Evolutionary conservation across 2,329 filamentous ascomycete genomes (phyloP), one percentile per base, ranked within the genome.

Genomic region (Aureobasidium sp.): DNA sequence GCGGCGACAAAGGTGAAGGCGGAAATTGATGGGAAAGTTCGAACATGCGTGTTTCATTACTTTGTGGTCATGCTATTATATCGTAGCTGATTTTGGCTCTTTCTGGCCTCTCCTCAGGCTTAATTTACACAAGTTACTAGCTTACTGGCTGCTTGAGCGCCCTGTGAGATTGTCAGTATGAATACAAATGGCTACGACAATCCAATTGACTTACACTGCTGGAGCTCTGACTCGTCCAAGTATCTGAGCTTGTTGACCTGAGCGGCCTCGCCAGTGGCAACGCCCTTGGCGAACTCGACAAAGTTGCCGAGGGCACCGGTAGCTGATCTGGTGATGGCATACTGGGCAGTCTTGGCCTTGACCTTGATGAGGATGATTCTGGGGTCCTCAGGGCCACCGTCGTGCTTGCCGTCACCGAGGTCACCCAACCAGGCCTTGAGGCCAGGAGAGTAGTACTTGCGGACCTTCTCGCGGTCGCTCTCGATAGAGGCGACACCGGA

Each of bases 381-480:
- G 14, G 91, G 91, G 70, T 96, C 91, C 1, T 90, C 84, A 64
- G 87, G 86, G 1, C 88, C 87, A 29, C 91, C 91, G 67, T 96
- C 89, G 71, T 96, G 91, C 63, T 81, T 85, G 51, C 90, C 91
- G 66, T 95, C 91, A 25, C 87, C 88, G 20, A 96, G 81, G 66
- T 96, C 91, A 6, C 91, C 91, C 17, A 96, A 71, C 91, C 91
- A 96, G 0, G 89, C 88, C 79, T 91, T 92, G 64, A 96, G 79
- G 0, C 80, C 72, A 0, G 85, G 82, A 25, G 80, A 87, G 76
- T 96, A 96, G 76, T 91, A 84, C 75, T 92, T 88, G 72, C 84
- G 80, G 62, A 96, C 82, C 25, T 84, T 75, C 1, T 77, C 78
- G 25, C 86, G 84, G 71, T 93, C 87, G 15, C 87, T 88, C 68